Base-by-base conservation (phyloP, 2,329 filamentous ascomycete genomes). In the Aspergillus chevalieri region DNA sequence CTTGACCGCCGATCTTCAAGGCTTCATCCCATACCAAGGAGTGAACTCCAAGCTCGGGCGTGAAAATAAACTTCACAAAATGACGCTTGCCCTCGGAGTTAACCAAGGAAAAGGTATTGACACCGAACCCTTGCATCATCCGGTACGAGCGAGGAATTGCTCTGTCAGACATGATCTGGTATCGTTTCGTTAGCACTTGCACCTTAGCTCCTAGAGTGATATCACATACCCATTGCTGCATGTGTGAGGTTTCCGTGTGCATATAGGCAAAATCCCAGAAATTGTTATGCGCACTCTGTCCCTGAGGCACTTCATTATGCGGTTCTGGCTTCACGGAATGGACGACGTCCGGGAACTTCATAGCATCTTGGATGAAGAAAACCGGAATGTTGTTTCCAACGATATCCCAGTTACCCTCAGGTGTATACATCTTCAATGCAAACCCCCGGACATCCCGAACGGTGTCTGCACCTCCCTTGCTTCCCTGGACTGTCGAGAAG, bases 401-500 rank as follows among this genome's bases (percentile, higher is more conserved):
- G 43, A 72, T 65, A 54, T 71, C 67, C 82, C 84, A 88, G 57
- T 87, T 89, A 3, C 86, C 87, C 59, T 91, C 86, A 0, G 86
- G 72, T 0, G 87, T 90, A 63, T 90, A 90, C 60, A 88, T 83
- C 67, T 88, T 89, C 54, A 88, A 69, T 0, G 87, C 86, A 55
- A 92, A 93, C 1, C 88, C 87, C 34, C 87, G 81, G 2, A 90
- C 85, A 73, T 93, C 87, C n/a, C 88, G 81, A 1, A 90, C 87
- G 0, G 86, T 91, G 63, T 93, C 88, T 5, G 87, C 85, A 46
- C 84, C 87, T 10, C 87, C 88, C 30, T 83, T 78, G 62, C 82
- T 87, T 6, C 86, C 86, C 2, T 87, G 76, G 0, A 89, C 87
- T 0, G 88, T 92, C 0, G 87, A 92, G 66, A 93, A 91, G 0